Base-by-base conservation (phyloP, 805 yeast species). In the Kodamaea jinghongensis region DNA sequence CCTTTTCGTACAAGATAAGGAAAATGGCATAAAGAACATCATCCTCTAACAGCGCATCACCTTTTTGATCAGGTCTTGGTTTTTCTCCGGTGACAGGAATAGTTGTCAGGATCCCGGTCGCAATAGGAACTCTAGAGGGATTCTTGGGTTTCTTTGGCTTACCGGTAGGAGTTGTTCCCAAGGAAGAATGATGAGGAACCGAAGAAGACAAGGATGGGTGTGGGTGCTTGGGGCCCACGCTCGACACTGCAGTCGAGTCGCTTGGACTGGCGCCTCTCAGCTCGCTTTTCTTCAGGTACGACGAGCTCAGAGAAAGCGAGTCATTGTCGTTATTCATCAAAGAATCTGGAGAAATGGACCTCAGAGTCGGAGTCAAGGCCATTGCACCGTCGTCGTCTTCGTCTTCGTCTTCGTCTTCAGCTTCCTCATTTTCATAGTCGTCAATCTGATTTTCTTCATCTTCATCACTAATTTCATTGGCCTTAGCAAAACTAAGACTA, bases 21-120 rank as follows among this genome's bases (percentile, higher is more conserved):
- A 86, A 84, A 40, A 86, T 86, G 4, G 90, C 89, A 59, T 70
- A 79, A 40, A 86, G 65, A 12, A 86, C 93, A 47, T 81, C 83
- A 60, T 82, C 89, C 50, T 85, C 93, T 41, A 84, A 69, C 16
- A 86, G 68, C 8, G 71, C 63, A 45, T 70, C 73, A 43, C 75
- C 66, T 48, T 79, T 80, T 47, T 79, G 79, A n/a, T 71, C 73
- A 2, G 95, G 95, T 48, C 66, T 67, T 34, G 90, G 89, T 48
- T 69, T 68, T 45, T 69, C 74, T 27, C 91, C 91, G 10, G 90
- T 82, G 5, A 85, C 86, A 1, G 93, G 93, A 42, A 85, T 83
- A 2, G 85, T 76, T 32, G 89, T 83, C 10, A 90, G 81, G 28
- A 85, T 81, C 35, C 88, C 86, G 28, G 85, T 79, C 2, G 85